Conservation (phyloP, 176 grass and related monocot species). For the Aegilops umbellulata region DNA sequence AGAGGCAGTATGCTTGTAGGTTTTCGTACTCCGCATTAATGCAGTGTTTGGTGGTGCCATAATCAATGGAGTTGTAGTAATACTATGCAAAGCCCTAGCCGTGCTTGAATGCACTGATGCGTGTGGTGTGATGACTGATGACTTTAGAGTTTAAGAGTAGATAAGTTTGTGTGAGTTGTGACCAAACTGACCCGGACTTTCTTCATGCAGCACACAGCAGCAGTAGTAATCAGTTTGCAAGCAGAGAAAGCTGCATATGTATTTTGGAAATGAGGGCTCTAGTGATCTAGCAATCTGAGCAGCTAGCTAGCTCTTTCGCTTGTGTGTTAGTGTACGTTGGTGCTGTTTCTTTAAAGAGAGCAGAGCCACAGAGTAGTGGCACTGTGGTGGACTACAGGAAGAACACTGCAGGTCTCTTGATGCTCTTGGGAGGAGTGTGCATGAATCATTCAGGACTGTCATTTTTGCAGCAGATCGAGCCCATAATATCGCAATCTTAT, state of each 20-base stretch:
- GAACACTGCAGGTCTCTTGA: slow-evolving; percentile 52
- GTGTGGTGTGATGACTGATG: not conserved
- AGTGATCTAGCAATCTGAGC: slow-evolving; percentile 14
- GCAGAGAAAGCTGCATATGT: slow-evolving; percentile 1
- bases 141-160: not conserved
- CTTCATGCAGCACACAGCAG: slow-evolving; percentile 19
- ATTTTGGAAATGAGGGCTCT: slow-evolving; percentile 31
- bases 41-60: slow-evolving; percentile 21
- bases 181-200: not conserved
- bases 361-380: slow-evolving; percentile 11
- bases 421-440: slow-evolving; percentile 35
- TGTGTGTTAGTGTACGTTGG: slow-evolving; percentile 27
- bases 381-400: slow-evolving; percentile 41
- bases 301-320: slow-evolving; percentile 1
- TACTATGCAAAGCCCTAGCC: not conserved
- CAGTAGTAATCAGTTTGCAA: slow-evolving; percentile 16
- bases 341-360: slow-evolving; percentile 45
- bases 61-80: not conserved
- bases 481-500: slow-evolving; percentile 40
- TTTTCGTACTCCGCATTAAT: not conserved
- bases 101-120: slow-evolving; percentile 12
- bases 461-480: slow-evolving; percentile 18
- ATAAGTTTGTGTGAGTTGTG: slow-evolving; percentile 4
- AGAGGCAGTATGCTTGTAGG: not conserved
- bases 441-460: slow-evolving; percentile 11